Conservation (phyloP, 768 basidiomycete genomes). For the Boletus tomentosulus region DNA sequence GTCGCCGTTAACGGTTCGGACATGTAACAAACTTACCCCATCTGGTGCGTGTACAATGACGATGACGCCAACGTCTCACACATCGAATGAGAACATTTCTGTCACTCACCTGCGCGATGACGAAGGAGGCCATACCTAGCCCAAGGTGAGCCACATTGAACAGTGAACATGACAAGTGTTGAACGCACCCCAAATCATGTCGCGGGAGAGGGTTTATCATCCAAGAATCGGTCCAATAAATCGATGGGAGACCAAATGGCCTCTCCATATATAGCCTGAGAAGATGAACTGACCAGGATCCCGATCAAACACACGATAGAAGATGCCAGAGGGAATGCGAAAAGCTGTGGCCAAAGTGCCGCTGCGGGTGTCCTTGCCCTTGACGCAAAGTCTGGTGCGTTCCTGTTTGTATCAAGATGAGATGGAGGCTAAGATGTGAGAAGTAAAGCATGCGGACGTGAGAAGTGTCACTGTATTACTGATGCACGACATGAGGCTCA, state of each 20-base stretch:
- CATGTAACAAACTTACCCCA: slow-evolving; percentile 21
- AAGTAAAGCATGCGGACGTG: slow-evolving; percentile 40
- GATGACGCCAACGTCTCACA: slow-evolving; percentile 1
- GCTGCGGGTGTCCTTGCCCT: slow-evolving; percentile 53
- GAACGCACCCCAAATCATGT: slow-evolving; percentile 60
- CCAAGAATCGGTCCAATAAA: slow-evolving; percentile 63
- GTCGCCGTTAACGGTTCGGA: slow-evolving; percentile 14
- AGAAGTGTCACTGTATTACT: slow-evolving; percentile 76
- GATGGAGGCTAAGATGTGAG: slow-evolving; percentile 9
- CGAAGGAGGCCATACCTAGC: slow-evolving; percentile 71
- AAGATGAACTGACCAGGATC: slow-evolving; percentile 78
- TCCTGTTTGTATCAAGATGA: slow-evolving; percentile 36
- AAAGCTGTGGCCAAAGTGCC: slow-evolving; percentile 60
- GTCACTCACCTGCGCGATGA: slow-evolving; percentile 61
- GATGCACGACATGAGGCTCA: slow-evolving; percentile 71
- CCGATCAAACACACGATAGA: slow-evolving; percentile 74
- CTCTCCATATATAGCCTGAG: slow-evolving; percentile 69
- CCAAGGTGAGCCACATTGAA: slow-evolving; percentile 10
- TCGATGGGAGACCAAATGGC: slow-evolving; percentile 79
- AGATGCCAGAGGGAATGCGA: slow-evolving; percentile 70
- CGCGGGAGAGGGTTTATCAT: slow-evolving; percentile 54
- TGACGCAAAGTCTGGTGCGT: slow-evolving; percentile 75
- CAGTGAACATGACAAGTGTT: background rate
- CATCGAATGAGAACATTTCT: background rate
- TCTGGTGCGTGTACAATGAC: slow-evolving; percentile 12